Base-by-base conservation (phyloP, 139 green algal genomes). In the Diplosphaera chodatii region DNA sequence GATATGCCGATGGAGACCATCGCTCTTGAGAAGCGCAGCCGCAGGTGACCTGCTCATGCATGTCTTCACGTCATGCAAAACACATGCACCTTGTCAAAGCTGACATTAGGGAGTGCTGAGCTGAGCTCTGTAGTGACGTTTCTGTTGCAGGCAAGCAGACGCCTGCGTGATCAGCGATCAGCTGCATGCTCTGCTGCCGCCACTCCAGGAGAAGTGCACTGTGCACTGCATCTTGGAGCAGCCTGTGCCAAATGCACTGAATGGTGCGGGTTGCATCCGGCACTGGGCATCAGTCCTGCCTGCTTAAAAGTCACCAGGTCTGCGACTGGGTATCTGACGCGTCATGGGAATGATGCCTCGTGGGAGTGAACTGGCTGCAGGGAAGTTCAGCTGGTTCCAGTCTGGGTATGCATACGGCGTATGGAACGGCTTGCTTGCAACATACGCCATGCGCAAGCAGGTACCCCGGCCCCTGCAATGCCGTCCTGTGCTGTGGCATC, bases 1-100 rank as follows among this genome's bases (percentile, higher is more conserved):
- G 85, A 90, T 63, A 85, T 89, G 77, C 84, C 85, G 0, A 69
- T 82, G 10, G 77, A 84, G 64, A 40, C 78, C 10, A 75, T 71
- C 64, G 23, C 77, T 64, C 56, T 72, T 10, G 33, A 27, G 4
- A 65, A n/a, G 2, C 63, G 79, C 55, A 83, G 75, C 68, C 68
- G 56, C 30, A 68, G 33, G 30, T 65, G 25, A 48, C n/a, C n/a
- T n/a, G n/a, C n/a, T n/a, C n/a, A n/a, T n/a, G n/a, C n/a, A n/a
- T n/a, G n/a, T n/a, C n/a, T n/a, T n/a, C n/a, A n/a, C n/a, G n/a
- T n/a, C n/a, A n/a, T n/a, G n/a, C n/a, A n/a, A n/a, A n/a, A n/a
- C n/a, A n/a, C n/a, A n/a, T n/a, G n/a, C n/a, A n/a, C n/a, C n/a
- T n/a, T n/a, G n/a, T n/a, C n/a, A n/a, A n/a, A n/a, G n/a, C n/a